Conservation (phyloP, 2,329 filamentous ascomycete genomes). For the Coniochaeta hoffmannii region DNA sequence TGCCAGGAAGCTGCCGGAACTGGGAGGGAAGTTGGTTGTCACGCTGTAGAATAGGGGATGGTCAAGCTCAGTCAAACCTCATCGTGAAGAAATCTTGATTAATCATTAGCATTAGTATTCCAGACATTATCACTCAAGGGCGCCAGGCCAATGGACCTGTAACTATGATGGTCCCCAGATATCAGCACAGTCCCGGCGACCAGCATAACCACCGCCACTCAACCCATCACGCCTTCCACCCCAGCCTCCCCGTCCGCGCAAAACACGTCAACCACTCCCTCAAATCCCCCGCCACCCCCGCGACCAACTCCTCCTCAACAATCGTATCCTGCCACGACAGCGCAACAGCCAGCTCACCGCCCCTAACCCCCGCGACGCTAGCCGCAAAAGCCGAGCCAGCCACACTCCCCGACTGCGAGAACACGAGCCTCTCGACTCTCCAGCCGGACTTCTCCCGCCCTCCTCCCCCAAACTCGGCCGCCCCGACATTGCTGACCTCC, state of each 20-base stretch:
- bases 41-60: not conserved
- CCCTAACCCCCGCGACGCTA: not conserved
- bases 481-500: conserved; percentile 1
- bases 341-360: not conserved
- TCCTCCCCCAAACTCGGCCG: not conserved
- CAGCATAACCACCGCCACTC: too few relatives aligned
- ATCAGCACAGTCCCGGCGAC: too few relatives aligned
- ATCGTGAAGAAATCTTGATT: not conserved
- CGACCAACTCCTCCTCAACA: not conserved
- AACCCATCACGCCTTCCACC: not conserved
- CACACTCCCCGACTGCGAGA: not conserved
- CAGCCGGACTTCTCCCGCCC: not conserved
- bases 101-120: not conserved
- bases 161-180: too few relatives aligned
- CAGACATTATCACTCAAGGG: too few relatives aligned
- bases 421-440: not conserved
- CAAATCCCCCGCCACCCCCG: not conserved
- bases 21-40: not conserved
- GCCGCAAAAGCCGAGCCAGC: not conserved
- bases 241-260: not conserved
- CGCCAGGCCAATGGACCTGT: too few relatives aligned
- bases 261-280: not conserved
- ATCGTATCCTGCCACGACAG: not conserved
- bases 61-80: not conserved
- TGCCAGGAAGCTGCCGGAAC: conserved; percentile 3